Conservation (phyloP, 768 basidiomycete genomes). For the Lentinula boryana region DNA sequence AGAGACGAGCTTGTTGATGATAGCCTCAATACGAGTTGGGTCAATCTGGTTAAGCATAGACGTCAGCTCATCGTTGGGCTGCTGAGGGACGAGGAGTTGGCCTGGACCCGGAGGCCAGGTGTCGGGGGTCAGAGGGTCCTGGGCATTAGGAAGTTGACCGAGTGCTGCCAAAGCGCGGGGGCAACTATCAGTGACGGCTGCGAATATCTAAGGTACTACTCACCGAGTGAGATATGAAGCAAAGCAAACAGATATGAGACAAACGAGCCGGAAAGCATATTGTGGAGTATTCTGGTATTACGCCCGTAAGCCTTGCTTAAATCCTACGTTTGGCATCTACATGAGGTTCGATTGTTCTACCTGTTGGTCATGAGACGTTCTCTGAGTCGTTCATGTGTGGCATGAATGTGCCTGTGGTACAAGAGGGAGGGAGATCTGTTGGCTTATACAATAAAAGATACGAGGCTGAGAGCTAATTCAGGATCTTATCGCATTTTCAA, state of each 20-base stretch:
- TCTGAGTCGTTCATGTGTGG: neutral
- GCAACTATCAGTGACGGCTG: neutral
- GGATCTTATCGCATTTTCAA: neutral
- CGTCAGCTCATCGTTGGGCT: conserved; percentile 36
- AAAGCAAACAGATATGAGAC: neutral
- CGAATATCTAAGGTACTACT: neutral
- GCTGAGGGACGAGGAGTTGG: conserved; percentile 31
- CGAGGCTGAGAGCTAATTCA: neutral
- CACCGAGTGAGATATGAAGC: neutral
- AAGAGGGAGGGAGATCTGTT: neutral
- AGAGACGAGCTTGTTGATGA: conserved; percentile 45
- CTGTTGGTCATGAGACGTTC: neutral
- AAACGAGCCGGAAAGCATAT: neutral
- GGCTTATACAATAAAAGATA: neutral
- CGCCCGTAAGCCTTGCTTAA: neutral
- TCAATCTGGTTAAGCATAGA: conserved; percentile 42
- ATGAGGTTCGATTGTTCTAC: neutral
- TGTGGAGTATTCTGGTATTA: too few relatives aligned
- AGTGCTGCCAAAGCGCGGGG: neutral
- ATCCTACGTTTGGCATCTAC: neutral
- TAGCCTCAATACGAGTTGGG: conserved; percentile 36
- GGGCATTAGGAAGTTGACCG: neutral
- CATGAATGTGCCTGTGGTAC: neutral
- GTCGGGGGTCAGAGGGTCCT: conserved; percentile 12
- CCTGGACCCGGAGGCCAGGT: conserved; percentile 47